phyloP scores from a whole-genome alignment of 257 asterid species.

The Capsicum baccatum region DNA sequence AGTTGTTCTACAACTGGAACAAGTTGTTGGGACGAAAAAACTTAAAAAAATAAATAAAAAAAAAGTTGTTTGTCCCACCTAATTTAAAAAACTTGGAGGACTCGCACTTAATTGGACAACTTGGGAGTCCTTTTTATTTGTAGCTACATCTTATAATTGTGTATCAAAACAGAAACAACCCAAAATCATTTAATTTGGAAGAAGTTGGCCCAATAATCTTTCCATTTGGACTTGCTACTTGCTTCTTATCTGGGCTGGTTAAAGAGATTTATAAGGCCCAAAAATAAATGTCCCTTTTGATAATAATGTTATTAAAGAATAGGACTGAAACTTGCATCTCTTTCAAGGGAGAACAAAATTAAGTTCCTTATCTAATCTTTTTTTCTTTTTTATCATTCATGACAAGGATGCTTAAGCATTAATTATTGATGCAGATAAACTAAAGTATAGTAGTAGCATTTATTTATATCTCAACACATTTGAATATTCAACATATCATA shows the following conservation, averaged over 20 bases:
- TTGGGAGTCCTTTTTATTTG: too few species aligned
- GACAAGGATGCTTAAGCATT: neutral
- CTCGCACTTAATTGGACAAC: too few species aligned
- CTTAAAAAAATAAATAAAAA: too few species aligned
- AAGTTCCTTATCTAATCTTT: neutral
- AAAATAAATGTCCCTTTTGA: neutral
- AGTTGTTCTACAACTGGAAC: too few species aligned
- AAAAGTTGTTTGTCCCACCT: too few species aligned
- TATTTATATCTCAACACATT: neutral
- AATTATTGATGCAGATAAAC: neutral
- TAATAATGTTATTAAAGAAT: neutral
- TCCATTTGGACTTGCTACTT: neutral
- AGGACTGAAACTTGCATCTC: neutral
- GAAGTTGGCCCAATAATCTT: slow-evolving; percentile 16
- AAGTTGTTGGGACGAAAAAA: too few species aligned
- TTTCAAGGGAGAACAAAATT: neutral
- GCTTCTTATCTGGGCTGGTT: neutral
- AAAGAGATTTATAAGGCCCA: slow-evolving; percentile 3
- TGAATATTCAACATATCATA: neutral
- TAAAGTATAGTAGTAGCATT: neutral
- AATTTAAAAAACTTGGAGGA: too few species aligned
- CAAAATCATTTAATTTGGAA: neutral
- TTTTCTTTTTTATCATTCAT: neutral
- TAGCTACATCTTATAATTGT: too few species aligned
- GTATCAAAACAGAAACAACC: neutral